These are phyloP conservation scores for Rhizopogon vinicolor DNA, from an alignment of 768 basidiomycete genomes.

Conservation along the genomic window DNA sequence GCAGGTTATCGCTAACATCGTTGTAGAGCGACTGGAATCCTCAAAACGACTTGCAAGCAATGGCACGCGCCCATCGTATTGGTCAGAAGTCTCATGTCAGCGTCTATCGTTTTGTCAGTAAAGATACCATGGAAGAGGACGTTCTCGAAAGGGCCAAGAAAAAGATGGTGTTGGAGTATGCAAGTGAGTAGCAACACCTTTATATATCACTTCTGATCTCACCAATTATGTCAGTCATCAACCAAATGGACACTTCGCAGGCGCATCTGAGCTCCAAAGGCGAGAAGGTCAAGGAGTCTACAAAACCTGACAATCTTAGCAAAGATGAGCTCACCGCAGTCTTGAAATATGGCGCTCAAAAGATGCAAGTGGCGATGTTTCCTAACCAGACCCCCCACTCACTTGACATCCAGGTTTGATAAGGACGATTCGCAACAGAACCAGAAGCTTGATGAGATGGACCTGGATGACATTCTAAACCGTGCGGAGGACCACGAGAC, in stretches of 20 bases:
- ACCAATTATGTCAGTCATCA: constrained; percentile 70
- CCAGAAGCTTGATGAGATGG: constrained; percentile 98
- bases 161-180: constrained; percentile 99
- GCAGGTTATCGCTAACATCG: constrained; percentile 6
- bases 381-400: constrained; percentile 6
- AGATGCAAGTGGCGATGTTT: constrained; percentile 58
- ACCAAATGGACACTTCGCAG: constrained; percentile 99
- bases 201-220: constrained; percentile 4
- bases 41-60: constrained; percentile 97
- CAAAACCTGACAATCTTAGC: constrained; percentile 80
- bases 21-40: constrained; percentile 95
- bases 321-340: constrained; percentile 98
- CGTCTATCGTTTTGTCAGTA: constrained; percentile 97
- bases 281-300: constrained; percentile 54
- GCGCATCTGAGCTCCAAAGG: constrained; percentile 88
- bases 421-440: constrained; percentile 91
- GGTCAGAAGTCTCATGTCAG: constrained; percentile 98
- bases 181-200: constrained; percentile 62
- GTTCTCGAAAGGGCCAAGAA: constrained; percentile 96
- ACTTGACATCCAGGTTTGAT: constrained; percentile 68
- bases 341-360: constrained; percentile 97
- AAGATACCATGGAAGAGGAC: constrained; percentile 99
- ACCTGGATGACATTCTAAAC: constrained; percentile 96
- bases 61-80: constrained; percentile 98
- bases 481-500: constrained; percentile 98